Evolutionary conservation across 305 asterid species (phyloP).

Genomic region (Solanum hybrid): DNA sequence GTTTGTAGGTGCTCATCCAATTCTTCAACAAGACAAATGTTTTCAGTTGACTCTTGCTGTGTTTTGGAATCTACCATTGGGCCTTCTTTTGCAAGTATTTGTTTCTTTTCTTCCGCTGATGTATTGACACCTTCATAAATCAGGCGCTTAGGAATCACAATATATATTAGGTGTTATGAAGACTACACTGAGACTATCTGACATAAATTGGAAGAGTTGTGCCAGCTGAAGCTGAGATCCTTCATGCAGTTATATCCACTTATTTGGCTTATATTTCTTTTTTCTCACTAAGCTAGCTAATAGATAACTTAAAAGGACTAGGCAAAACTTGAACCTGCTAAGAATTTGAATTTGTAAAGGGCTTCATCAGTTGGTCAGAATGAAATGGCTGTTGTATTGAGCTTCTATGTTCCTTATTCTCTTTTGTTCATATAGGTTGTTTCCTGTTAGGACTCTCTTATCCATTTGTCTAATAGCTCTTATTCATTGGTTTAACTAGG

Average conservation of each 20-base stretch:
- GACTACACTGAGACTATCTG: neutral
- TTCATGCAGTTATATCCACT: neutral
- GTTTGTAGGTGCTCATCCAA: neutral
- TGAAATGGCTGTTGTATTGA: neutral
- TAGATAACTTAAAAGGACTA: neutral
- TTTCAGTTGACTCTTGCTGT: neutral
- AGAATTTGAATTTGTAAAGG: neutral
- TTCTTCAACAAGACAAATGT: neutral
- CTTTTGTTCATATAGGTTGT: neutral
- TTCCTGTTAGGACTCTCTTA: neutral
- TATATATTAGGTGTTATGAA: neutral
- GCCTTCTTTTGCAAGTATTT: neutral
- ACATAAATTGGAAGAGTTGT: neutral
- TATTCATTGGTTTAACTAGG: constrained; percentile 33
- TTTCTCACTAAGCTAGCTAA: neutral
- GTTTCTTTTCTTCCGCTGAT: neutral
- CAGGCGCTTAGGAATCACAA: neutral
- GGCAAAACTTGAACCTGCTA: neutral
- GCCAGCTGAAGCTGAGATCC: neutral
- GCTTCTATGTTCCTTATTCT: neutral
- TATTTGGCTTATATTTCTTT: neutral
- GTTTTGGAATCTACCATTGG: neutral
- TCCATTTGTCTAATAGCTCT: neutral
- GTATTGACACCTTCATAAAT: neutral
- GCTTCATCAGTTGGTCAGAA: neutral